Evolutionary conservation across 2,329 filamentous ascomycete species (phyloP).

Genomic region (Metarhizium guizhouense): DNA sequence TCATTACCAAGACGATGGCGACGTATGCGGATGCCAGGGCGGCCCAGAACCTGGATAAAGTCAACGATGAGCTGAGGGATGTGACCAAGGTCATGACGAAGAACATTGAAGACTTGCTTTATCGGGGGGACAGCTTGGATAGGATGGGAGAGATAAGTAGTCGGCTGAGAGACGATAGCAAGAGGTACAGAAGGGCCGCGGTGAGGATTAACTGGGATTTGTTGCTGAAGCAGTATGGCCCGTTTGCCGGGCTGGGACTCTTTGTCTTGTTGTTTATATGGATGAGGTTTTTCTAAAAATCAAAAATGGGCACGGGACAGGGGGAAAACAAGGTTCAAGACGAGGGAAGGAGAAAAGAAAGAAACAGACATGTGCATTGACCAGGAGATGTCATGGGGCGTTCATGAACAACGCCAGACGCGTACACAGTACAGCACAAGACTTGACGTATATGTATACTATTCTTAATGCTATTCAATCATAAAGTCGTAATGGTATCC

Average conservation of each 20-base stretch:
- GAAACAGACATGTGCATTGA: neutral
- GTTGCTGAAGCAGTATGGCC: slow-evolving; percentile 92
- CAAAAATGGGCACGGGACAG: no score
- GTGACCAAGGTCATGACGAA: slow-evolving; percentile 99
- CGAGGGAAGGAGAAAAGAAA: neutral
- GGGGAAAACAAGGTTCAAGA: neutral
- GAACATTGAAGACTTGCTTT: slow-evolving; percentile 97
- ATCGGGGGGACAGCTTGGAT: slow-evolving; percentile 88
- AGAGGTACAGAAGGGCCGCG: slow-evolving; percentile 87
- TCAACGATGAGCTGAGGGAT: slow-evolving; percentile 95
- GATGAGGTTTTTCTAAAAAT: slow-evolving; percentile 80
- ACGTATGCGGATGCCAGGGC: slow-evolving; percentile 91
- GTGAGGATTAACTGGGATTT: slow-evolving; percentile 98
- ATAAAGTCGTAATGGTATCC: neutral
- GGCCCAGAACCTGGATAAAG: slow-evolving; percentile 82
- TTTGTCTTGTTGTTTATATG: slow-evolving; percentile 82
- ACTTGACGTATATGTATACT: neutral
- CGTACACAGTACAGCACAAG: neutral
- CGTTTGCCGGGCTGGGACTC: slow-evolving; percentile 71
- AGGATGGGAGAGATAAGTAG: slow-evolving; percentile 94
- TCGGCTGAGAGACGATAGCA: slow-evolving; percentile 80
- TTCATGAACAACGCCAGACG: neutral
- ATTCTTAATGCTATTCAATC: neutral
- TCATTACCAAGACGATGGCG: slow-evolving; percentile 85
- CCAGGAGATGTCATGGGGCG: neutral